Evolutionary conservation across 495 filamentous ascomycete species (phyloP).

Genomic region (Tuber aestivum): DNA sequence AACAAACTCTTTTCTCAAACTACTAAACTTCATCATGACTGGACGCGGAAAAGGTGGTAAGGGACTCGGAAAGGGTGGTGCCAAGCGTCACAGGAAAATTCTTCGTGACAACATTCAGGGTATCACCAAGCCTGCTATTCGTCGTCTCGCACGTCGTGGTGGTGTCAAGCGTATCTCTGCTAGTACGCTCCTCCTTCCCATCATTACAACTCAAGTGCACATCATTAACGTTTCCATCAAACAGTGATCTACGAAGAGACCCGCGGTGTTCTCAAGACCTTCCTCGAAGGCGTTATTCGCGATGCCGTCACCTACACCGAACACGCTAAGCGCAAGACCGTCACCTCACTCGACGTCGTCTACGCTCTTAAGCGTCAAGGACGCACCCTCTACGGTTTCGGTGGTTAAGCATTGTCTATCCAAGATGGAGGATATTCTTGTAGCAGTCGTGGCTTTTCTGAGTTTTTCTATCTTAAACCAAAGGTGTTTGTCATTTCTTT

Average conservation of each 20-base stretch:
- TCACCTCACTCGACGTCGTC: slow-evolving; percentile 90
- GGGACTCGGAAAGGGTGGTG: slow-evolving; percentile 77
- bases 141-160: slow-evolving; percentile 98
- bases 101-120: slow-evolving; percentile 98
- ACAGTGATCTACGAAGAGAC: slow-evolving; percentile 96
- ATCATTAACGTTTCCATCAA: too few relatives aligned
- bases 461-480: slow-evolving; percentile 4
- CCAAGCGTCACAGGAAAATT: slow-evolving; percentile 98
- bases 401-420: slow-evolving; percentile 65
- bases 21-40: slow-evolving; percentile 30
- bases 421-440: not conserved
- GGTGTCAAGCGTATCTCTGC: slow-evolving; percentile 99
- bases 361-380: slow-evolving; percentile 94
- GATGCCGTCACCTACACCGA: slow-evolving; percentile 98
- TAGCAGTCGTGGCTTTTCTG: not conserved
- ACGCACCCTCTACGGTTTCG: slow-evolving; percentile 96
- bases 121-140: slow-evolving; percentile 99
- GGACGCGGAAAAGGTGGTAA: slow-evolving; percentile 86
- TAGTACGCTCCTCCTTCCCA: slow-evolving; percentile 54
- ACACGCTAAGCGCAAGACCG: slow-evolving; percentile 96
- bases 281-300: slow-evolving; percentile 99
- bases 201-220: too few relatives aligned
- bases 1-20: slow-evolving; percentile 8
- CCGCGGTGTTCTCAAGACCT: slow-evolving; percentile 99
- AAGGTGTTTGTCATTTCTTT: not conserved